Conservation (phyloP, 1,284 basidiomycete species). For the Caloboletus inedulis region DNA sequence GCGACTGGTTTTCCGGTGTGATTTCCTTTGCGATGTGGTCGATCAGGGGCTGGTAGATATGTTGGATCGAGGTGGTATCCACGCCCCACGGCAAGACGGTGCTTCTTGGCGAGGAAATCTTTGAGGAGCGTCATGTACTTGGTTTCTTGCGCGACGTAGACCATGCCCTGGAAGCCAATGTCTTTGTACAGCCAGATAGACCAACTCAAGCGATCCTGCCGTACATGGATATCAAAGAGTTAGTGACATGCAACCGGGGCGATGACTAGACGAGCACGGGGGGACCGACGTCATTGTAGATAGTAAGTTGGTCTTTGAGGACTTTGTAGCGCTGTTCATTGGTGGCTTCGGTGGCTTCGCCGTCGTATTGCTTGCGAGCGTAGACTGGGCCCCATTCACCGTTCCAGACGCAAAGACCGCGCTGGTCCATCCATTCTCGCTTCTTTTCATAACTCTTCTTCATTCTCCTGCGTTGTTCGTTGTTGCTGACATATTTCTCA, state of each 20-base stretch:
- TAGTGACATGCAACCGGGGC: background rate
- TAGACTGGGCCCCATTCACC: constrained; percentile 75
- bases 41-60: constrained; percentile 55
- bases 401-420: constrained; percentile 70
- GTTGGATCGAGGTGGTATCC: constrained; percentile 45
- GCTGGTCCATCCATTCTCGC: constrained; percentile 63
- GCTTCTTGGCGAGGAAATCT: constrained; percentile 61
- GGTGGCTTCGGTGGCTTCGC: constrained; percentile 55
- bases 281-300: constrained; percentile 58
- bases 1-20: constrained; percentile 38
- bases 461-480: constrained; percentile 52
- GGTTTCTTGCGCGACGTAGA: constrained; percentile 64
- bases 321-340: constrained; percentile 67
- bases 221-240: background rate
- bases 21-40: constrained; percentile 51
- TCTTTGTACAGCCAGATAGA: constrained; percentile 87
- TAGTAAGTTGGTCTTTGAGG: constrained; percentile 68
- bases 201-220: constrained; percentile 67
- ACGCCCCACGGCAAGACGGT: constrained; percentile 64
- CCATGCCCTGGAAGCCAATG: constrained; percentile 84
- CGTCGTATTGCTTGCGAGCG: constrained; percentile 56
- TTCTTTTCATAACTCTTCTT: constrained; percentile 62
- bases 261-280: background rate
- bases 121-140: constrained; percentile 65
- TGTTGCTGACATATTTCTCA: constrained; percentile 51